phyloP scores from a whole-genome alignment of 1,139 yeast genomes.

The Scheffersomyces stambukii region DNA sequence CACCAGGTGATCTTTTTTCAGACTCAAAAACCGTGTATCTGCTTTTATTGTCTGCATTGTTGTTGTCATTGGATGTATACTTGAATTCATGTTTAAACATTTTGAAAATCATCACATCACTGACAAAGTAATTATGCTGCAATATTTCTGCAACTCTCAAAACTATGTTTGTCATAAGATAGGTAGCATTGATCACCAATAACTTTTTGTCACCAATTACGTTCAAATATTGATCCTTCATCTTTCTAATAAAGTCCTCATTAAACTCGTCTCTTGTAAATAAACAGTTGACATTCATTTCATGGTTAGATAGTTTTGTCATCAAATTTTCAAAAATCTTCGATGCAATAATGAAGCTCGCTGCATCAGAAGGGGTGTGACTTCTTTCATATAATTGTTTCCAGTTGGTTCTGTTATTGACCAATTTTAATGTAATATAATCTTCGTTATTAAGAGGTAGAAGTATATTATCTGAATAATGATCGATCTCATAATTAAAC shows the following conservation, averaged over 20 bases:
- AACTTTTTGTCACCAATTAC: slow-evolving; percentile 13
- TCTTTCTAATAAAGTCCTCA: slow-evolving; percentile 5
- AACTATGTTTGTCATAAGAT: slow-evolving; percentile 22
- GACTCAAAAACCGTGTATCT: no score
- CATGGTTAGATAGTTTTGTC: slow-evolving; percentile 22
- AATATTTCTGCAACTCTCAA: slow-evolving; percentile 19
- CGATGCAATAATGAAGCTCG: slow-evolving; percentile 18
- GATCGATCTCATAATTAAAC: slow-evolving; percentile 13
- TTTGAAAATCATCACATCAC: slow-evolving; percentile 12
- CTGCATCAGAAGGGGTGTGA: slow-evolving; percentile 8
- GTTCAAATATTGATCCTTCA: slow-evolving; percentile 6
- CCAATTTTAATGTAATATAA: slow-evolving; percentile 7
- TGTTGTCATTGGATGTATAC: neutral
- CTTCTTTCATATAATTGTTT: slow-evolving; percentile 8
- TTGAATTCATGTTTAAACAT: slow-evolving; percentile 9
- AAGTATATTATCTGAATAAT: slow-evolving; percentile 11
- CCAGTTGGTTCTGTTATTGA: slow-evolving; percentile 9
- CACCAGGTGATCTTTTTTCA: no score
- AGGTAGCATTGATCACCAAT: slow-evolving; percentile 26
- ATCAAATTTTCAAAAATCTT: slow-evolving; percentile 23
- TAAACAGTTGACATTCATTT: slow-evolving; percentile 8
- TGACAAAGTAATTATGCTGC: slow-evolving; percentile 10
- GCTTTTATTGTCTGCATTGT: no score
- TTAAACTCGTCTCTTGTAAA: slow-evolving; percentile 4
- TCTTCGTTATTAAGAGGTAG: slow-evolving; percentile 14